Evolutionary conservation across 495 filamentous ascomycete species (phyloP), one percentile per base, ranked within the genome.

Genomic region (Aspergillus asperescens): DNA sequence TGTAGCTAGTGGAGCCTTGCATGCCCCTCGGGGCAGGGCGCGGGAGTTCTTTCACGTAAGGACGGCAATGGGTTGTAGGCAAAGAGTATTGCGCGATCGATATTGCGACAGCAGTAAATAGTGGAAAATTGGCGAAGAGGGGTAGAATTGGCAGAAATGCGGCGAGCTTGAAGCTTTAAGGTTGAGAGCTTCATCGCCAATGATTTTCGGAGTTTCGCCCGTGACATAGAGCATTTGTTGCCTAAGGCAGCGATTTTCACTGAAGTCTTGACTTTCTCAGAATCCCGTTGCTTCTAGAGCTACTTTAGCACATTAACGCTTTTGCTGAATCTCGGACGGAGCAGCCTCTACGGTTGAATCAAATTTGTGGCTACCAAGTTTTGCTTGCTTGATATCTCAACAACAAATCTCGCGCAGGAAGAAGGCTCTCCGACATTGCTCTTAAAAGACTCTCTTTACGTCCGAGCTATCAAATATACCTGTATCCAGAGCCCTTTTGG

Each of bases 21-120:
- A 61, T 49, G 52, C 42, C 55, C 55, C 42, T 48, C 58, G 43
- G 55, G 50, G 57, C 55, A 16, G 38, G 32, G 12, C 47, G 53
- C 10, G 34, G 34, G 32, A 35, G n/a, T 15, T 54, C n/a, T 49
- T 37, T 19, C 20, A 40, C 39, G 39, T 18, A 43, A 27, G 29
- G 31, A 29, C 19, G 10, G 23, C 18, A 19, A 15, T 25, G 1
- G 28, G 19, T 35, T 23, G 23, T 0, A 6, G 2, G 23, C 0
- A 6, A 41, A 5, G 10, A n/a, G 31, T n/a, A n/a, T n/a, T n/a
- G n/a, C n/a, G n/a, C n/a, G n/a, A n/a, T n/a, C n/a, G 38, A 20
- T 32, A 47, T 5, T 20, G 46, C 31, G 46, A 49, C 23, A 38
- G 3, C 7, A 13, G 23, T 39, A 12, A 23, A 5, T 27, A n/a